Evolutionary conservation across 2,329 filamentous ascomycete species (phyloP), one percentile per base, ranked within the genome.

Genomic region (Plectosphaerella sp.): DNA sequence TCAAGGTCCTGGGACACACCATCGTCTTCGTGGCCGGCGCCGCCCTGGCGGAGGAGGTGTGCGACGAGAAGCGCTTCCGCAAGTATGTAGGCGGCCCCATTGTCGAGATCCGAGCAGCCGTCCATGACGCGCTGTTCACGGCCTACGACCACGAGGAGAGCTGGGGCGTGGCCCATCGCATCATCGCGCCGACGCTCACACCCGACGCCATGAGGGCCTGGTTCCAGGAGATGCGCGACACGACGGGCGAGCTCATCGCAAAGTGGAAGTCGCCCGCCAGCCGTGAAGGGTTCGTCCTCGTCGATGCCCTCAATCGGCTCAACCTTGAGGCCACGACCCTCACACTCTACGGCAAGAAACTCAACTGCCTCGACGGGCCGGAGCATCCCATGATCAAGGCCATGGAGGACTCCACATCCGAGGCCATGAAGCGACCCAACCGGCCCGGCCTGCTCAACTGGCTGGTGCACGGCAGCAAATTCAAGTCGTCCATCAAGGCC

Each of bases 341-440:
- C 37, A 74, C 72, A 22, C 72, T 84, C 28, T 82, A 72, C 57
- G 75, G 79, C 49, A 75, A 77, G 61, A 73, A 72, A 53, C 63
- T 80, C 22, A 67, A 78, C 54, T 68, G 69, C 48, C 63, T 84
- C 43, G 61, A 64, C 1, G 78, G 77, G 0, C 66, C 70, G 1
- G 70, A 71, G 18, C 76, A 77, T 22, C 69, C 76, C 0, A 71
- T 80, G 65, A 58, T 84, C 52, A 63, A 72, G 47, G 79, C 72
- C 14, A 81, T 83, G 75, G 77, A 82, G 52, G 71, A 74, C 36
- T 67, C 77, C 9, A 84, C 80, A 0, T 72, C 72, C 0, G 82
- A 84, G 60, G 75, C 79, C 3, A 74, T 84, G 57, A 76, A 74
- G 63, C 75, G 82, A 0, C 76, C 80, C 0, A 78, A 69, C 3